These are phyloP conservation scores for Rhodotorula mucilaginosa DNA, from an alignment of 1,284 basidiomycete genomes.

Conservation along the genomic window DNA sequence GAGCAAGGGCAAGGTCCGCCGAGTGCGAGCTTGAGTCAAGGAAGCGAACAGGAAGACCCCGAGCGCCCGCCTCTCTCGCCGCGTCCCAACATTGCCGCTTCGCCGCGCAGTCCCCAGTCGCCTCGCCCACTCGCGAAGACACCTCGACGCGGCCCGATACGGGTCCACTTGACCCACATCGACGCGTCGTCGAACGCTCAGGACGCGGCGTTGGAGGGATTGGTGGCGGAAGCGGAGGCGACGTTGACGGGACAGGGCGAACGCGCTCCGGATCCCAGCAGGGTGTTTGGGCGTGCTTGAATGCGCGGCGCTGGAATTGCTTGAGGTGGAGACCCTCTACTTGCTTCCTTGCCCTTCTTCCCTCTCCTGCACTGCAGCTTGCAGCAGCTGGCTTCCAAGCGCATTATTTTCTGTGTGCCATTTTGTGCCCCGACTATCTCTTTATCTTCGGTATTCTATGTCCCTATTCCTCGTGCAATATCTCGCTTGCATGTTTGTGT, in stretches of 20 bases:
- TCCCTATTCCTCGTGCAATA: background rate
- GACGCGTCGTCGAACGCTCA: background rate
- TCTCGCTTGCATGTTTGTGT: background rate
- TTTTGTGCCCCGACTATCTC: background rate
- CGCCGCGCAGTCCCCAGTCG: background rate
- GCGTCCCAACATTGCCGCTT: background rate
- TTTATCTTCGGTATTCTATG: background rate
- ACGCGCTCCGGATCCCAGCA: background rate
- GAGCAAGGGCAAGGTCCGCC: background rate
- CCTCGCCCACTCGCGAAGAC: background rate
- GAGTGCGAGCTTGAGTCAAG: background rate
- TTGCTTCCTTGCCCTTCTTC: too few species aligned
- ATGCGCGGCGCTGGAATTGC: background rate
- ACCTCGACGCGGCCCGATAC: background rate
- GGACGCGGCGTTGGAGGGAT: background rate
- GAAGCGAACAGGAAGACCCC: background rate
- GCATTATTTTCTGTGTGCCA: too few species aligned
- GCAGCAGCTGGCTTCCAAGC: too few species aligned
- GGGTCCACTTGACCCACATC: background rate
- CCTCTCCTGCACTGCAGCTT: too few species aligned
- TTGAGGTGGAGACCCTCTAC: background rate
- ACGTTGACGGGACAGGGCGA: background rate
- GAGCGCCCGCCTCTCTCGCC: background rate
- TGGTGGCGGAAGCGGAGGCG: background rate
- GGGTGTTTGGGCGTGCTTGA: slow-evolving; percentile 12